Evolutionary conservation across 306 rosid genomes (phyloP), one percentile per base, ranked within the genome.

Genomic region (Cucurbita ficifolia): DNA sequence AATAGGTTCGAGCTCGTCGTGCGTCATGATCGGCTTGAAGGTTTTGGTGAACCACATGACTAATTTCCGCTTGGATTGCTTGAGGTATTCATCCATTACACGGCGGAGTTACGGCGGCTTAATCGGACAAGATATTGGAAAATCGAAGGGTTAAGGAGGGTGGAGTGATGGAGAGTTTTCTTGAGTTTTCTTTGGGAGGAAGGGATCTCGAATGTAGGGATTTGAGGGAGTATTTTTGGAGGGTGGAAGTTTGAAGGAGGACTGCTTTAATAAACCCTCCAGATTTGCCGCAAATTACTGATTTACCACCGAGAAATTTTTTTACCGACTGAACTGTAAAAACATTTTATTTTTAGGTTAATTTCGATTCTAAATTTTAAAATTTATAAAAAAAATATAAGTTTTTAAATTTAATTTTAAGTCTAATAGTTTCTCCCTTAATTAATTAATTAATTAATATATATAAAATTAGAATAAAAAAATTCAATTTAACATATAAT

Each of bases 11-110:
- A 86, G 81, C 82, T 86, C 87, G 62, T 83, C 85, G 82, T 86
- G 89, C 68, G 85, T 86, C 85, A 83, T 83, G 57, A 83, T 81
- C 51, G 89, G 87, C 76, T 82, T 83, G 80, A 86, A 86, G 57
- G 83, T 81, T 18, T 77, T 80, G 2, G 89, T 86, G 74, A 74
- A 67, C 89, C 89, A 86, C 10, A 86, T 51, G 12, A 87, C 85
- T 55, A 86, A 71, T 79, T 83, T 86, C 64, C 82, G 72, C 76
- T 77, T 77, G 52, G 79, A 75, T 19, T 82, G 78, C 43, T 73
- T 79, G 76, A 86, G 78, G 79, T 65, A 83, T 7, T 81, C 84
- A 58, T 81, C 84, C 83, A 79, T 78, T 10, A 10, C 10, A 38
- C 12, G 36, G 60, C 39, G 72, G 19, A 21, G 19, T 13, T 67